A percentile compares a stretch with the other conserved stretches of the same genome.
Evolutionary conservation across 306 rosid species (phyloP).

Genomic region (Prosopis cineraria): DNA sequence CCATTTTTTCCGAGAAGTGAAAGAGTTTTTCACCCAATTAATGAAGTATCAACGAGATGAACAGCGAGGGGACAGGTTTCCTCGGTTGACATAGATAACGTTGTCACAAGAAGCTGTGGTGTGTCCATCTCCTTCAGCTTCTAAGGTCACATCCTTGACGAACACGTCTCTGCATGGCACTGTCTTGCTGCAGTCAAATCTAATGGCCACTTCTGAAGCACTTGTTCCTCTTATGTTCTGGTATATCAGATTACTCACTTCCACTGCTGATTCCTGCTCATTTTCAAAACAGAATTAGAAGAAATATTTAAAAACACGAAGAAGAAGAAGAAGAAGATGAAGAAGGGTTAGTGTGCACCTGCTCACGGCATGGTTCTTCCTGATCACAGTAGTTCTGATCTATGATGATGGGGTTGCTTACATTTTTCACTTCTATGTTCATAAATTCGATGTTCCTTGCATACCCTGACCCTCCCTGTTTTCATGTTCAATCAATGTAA

Average conservation of each 20-base stretch:
- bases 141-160: slow-evolving; percentile 54
- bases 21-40: neutral
- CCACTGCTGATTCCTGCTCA: slow-evolving; percentile 53
- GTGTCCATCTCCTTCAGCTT: slow-evolving; percentile 27
- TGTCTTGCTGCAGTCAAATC: slow-evolving; percentile 63
- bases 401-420: slow-evolving; percentile 80
- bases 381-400: slow-evolving; percentile 86
- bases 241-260: slow-evolving; percentile 65
- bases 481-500: neutral
- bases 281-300: neutral
- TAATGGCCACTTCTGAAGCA: slow-evolving; percentile 70
- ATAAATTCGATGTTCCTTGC: slow-evolving; percentile 59
- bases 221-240: slow-evolving; percentile 76
- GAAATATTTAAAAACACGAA: neutral
- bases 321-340: neutral
- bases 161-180: slow-evolving; percentile 56
- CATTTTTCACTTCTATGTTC: slow-evolving; percentile 66
- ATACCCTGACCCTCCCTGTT: slow-evolving; percentile 81
- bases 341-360: no score
- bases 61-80: slow-evolving; percentile 68
- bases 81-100: slow-evolving; percentile 43
- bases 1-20: no score
- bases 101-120: slow-evolving; percentile 67
- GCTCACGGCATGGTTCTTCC: slow-evolving; percentile 45
- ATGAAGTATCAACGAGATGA: slow-evolving; percentile 12